phyloP scores from a whole-genome alignment of 176 grass and related monocot genomes.

The Aegilops umbellulata region DNA sequence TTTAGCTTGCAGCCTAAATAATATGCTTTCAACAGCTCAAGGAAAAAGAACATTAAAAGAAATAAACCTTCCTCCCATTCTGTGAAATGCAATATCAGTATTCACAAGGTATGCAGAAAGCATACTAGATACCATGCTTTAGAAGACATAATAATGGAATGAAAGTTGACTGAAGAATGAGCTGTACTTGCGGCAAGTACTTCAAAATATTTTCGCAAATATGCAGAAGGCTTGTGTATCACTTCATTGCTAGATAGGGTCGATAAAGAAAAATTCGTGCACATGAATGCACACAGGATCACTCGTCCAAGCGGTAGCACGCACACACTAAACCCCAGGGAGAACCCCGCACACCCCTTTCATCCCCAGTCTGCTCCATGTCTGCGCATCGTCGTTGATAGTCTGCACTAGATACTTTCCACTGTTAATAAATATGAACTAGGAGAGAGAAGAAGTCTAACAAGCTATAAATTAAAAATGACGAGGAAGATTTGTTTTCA shows the following conservation, averaged over 20 bases:
- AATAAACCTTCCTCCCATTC: neutral
- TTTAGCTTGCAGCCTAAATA: neutral
- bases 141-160: neutral
- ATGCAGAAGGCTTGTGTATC: neutral
- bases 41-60: neutral
- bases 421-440: neutral
- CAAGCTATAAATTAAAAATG: neutral
- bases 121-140: neutral
- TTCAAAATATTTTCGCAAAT: neutral
- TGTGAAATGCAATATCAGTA: neutral
- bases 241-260: neutral
- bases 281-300: neutral
- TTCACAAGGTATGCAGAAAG: neutral
- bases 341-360: neutral
- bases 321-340: neutral
- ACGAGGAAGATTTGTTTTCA: no score
- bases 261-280: neutral
- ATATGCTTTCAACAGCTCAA: neutral
- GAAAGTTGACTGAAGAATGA: neutral
- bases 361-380: neutral
- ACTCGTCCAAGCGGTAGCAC: no score
- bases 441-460: neutral
- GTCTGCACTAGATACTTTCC: neutral
- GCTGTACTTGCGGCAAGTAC: neutral
- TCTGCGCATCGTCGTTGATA: no score